Evolutionary conservation across 768 basidiomycete genomes (phyloP).

Genomic region (Termitomyces eurrhizus): DNA sequence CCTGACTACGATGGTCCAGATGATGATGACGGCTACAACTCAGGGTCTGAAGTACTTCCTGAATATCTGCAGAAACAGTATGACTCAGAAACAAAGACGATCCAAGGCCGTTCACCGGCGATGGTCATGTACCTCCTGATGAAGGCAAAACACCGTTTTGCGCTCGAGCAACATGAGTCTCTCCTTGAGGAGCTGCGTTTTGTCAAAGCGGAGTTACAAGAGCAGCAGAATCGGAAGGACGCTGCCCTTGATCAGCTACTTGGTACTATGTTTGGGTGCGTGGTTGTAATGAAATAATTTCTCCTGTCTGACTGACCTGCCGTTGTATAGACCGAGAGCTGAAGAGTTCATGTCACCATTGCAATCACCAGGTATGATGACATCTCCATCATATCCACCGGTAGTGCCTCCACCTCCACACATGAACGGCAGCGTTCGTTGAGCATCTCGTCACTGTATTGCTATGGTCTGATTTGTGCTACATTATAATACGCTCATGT

Average conservation of each 20-base stretch:
- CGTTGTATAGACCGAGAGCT: slow-evolving; percentile 17
- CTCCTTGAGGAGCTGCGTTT: slow-evolving; percentile 63
- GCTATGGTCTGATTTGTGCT: background rate
- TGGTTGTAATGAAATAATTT: slow-evolving; percentile 7
- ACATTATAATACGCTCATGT: background rate
- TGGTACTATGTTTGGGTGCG: slow-evolving; percentile 47
- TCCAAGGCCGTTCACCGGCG: slow-evolving; percentile 63
- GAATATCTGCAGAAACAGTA: slow-evolving; percentile 45
- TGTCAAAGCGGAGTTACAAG: slow-evolving; percentile 46
- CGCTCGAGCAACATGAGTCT: slow-evolving; percentile 60
- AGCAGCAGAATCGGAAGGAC: slow-evolving; percentile 59
- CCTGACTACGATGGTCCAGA: slow-evolving; percentile 19
- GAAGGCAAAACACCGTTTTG: slow-evolving; percentile 78
- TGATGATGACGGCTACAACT: slow-evolving; percentile 36
- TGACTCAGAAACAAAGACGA: slow-evolving; percentile 56
- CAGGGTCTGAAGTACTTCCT: slow-evolving; percentile 47
- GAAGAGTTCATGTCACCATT: slow-evolving; percentile 22
- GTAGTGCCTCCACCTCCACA: slow-evolving; percentile 1
- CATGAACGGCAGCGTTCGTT: slow-evolving; percentile 12
- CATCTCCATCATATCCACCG: slow-evolving; percentile 3
- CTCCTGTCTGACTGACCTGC: background rate
- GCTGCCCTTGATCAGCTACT: slow-evolving; percentile 52
- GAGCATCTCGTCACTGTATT: background rate
- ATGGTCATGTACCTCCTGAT: slow-evolving; percentile 68
- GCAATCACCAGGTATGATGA: slow-evolving; percentile 13